A percentile compares a stretch with the other conserved stretches of the same genome.
Conservation (phyloP, 2,329 filamentous ascomycete species). For the Penicillium thymicola region DNA sequence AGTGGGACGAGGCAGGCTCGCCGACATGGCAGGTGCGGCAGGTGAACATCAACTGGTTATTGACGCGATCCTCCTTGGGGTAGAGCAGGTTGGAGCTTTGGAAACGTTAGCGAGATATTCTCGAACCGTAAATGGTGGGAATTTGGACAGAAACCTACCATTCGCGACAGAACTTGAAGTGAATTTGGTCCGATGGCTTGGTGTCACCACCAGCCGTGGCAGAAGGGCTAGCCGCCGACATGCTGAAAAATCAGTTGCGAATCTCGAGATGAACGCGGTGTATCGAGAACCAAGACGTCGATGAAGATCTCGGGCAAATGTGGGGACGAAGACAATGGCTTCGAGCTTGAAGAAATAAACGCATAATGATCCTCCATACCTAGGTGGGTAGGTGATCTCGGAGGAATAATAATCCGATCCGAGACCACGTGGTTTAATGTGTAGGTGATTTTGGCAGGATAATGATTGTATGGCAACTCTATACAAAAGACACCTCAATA, state of each 20-base stretch:
- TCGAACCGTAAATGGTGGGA: background rate
- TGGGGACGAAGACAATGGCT: too few relatives aligned
- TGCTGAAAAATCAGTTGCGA: constrained; percentile 6
- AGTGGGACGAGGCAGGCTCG: constrained; percentile 80
- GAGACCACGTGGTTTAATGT: too few relatives aligned
- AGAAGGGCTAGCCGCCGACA: constrained; percentile 45
- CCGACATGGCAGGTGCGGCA: constrained; percentile 94
- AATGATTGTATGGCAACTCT: too few relatives aligned
- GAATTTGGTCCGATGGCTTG: constrained; percentile 68
- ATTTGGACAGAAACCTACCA: constrained; percentile 53
- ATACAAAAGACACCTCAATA: too few relatives aligned
- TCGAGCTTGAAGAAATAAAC: too few relatives aligned
- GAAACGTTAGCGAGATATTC: constrained; percentile 20
- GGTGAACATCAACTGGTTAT: constrained; percentile 84
- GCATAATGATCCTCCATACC: too few relatives aligned
- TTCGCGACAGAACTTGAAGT: constrained; percentile 97
- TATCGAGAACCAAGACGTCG: too few relatives aligned
- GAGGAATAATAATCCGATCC: too few relatives aligned
- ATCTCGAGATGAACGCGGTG: too few relatives aligned
- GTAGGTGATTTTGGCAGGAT: too few relatives aligned
- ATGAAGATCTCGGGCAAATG: too few relatives aligned
- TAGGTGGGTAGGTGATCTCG: too few relatives aligned
- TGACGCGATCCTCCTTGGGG: constrained; percentile 85
- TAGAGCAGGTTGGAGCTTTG: constrained; percentile 91
- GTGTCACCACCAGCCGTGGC: constrained; percentile 39